Percentiles rank a stretch among this genome's conserved stretches.
Evolutionary conservation across 2,329 filamentous ascomycete genomes (phyloP).

Genomic region (Didymella keratinophila): DNA sequence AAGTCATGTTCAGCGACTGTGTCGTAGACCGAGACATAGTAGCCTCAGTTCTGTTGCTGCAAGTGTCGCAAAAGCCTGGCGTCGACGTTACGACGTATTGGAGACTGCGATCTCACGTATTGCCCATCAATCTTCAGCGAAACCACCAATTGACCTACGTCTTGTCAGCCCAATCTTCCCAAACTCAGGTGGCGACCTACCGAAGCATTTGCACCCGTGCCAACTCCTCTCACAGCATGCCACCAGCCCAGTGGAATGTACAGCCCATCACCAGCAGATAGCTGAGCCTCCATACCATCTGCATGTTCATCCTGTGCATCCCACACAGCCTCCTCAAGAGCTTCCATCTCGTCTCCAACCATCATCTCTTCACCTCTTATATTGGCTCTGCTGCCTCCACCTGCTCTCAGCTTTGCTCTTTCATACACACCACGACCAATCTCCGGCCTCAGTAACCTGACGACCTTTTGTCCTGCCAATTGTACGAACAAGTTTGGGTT

Average conservation of each 20-base stretch:
- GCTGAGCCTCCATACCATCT: constrained; percentile 48
- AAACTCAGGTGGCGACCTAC: constrained; percentile 46
- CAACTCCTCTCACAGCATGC: constrained; percentile 78
- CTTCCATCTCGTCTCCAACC: constrained; percentile 73
- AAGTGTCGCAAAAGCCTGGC: neutral
- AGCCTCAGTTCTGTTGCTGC: neutral
- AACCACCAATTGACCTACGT: constrained; percentile 81
- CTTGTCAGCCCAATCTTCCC: constrained; percentile 28
- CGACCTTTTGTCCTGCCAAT: constrained; percentile 73
- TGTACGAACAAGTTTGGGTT: constrained; percentile 95
- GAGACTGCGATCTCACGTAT: neutral
- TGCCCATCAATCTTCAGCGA: constrained; percentile 57
- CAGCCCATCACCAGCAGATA: constrained; percentile 73
- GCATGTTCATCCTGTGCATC: constrained; percentile 34
- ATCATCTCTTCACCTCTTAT: constrained; percentile 91
- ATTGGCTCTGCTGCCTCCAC: constrained; percentile 57
- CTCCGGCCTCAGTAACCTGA: constrained; percentile 74
- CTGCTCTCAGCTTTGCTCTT: constrained; percentile 45
- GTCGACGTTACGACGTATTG: neutral
- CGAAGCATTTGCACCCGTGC: constrained; percentile 65
- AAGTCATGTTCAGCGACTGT: neutral
- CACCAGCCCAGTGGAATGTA: constrained; percentile 88
- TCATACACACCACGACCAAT: constrained; percentile 71
- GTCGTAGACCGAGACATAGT: neutral
- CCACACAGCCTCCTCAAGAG: constrained; percentile 78